phyloP scores from a whole-genome alignment of 2,329 filamentous ascomycete species.

The Cladobotryum protrusum region DNA sequence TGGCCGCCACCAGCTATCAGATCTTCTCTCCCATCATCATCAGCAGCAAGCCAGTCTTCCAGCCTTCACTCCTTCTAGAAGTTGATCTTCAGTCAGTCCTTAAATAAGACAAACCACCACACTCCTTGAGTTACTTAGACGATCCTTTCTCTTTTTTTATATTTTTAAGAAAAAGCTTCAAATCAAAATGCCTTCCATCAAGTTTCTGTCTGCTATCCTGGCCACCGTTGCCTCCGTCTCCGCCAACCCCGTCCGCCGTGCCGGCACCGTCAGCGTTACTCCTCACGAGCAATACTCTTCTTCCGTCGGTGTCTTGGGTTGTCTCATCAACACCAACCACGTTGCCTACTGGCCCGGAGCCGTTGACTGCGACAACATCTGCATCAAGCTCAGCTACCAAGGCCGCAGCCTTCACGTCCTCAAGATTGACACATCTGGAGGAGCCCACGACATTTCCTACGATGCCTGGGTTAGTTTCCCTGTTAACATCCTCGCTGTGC shows the following conservation, averaged over 20 bases:
- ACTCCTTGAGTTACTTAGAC: constrained; percentile 11
- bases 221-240: constrained; percentile 23
- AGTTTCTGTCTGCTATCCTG: constrained; percentile 23
- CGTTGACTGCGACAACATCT: constrained; percentile 50
- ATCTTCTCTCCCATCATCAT: not conserved
- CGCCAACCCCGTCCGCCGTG: constrained; percentile 22
- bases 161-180: not conserved
- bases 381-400: constrained; percentile 45
- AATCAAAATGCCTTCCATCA: constrained; percentile 19
- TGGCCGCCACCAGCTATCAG: too few relatives aligned
- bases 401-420: constrained; percentile 51
- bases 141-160: constrained; percentile 15
- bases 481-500: not conserved
- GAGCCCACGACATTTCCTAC: constrained; percentile 54
- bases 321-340: constrained; percentile 55
- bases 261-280: constrained; percentile 35
- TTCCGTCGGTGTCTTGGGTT: constrained; percentile 52
- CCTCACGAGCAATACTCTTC: constrained; percentile 53
- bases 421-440: constrained; percentile 49
- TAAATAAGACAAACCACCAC: not conserved
- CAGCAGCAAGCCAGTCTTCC: not conserved
- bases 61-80: not conserved
- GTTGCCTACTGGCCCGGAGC: constrained; percentile 54
- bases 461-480: constrained; percentile 39
- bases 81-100: not conserved